A percentile compares a stretch with the other conserved stretches of the same genome.
Conservation (phyloP, 345 rosid species). For the Moringa oleifera region DNA sequence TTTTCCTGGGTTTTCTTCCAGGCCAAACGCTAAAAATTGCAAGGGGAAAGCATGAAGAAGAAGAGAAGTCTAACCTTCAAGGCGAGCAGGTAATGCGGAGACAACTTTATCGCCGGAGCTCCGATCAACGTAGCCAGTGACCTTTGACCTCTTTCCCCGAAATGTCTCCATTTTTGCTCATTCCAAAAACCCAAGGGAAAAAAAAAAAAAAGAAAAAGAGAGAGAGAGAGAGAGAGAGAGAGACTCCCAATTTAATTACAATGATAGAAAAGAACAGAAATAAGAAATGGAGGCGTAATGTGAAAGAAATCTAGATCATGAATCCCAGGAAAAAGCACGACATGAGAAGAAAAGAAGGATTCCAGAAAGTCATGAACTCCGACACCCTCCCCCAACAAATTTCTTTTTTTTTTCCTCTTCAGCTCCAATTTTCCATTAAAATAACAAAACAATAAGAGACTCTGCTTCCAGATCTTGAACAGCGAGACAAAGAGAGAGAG, state of each 20-base stretch:
- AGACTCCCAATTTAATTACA: background rate
- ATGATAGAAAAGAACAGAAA: background rate
- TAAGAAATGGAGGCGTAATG: background rate
- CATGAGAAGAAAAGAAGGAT: slow-evolving; percentile 22
- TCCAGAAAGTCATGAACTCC: slow-evolving; percentile 18
- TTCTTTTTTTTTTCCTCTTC: background rate
- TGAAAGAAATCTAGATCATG: slow-evolving; percentile 30
- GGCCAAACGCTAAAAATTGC: slow-evolving; percentile 7
- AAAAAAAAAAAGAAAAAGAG: too few species aligned
- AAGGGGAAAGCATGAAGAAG: background rate
- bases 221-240: background rate
- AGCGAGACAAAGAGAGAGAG: background rate
- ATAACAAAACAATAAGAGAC: background rate
- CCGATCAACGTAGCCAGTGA: slow-evolving; percentile 19
- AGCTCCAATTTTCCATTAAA: background rate
- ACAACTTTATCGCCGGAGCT: slow-evolving; percentile 31
- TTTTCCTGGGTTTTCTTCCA: slow-evolving; percentile 15
- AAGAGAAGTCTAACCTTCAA: slow-evolving; percentile 31
- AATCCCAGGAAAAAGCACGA: slow-evolving; percentile 12
- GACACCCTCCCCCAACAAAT: background rate
- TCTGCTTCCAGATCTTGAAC: slow-evolving; percentile 22
- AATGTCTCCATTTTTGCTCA: slow-evolving; percentile 50
- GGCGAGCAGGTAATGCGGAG: slow-evolving; percentile 17
- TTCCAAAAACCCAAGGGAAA: too few species aligned
- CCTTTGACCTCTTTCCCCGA: slow-evolving; percentile 30